Base-by-base conservation (phyloP, 2,329 filamentous ascomycete genomes). In the Calycina herbarum region DNA sequence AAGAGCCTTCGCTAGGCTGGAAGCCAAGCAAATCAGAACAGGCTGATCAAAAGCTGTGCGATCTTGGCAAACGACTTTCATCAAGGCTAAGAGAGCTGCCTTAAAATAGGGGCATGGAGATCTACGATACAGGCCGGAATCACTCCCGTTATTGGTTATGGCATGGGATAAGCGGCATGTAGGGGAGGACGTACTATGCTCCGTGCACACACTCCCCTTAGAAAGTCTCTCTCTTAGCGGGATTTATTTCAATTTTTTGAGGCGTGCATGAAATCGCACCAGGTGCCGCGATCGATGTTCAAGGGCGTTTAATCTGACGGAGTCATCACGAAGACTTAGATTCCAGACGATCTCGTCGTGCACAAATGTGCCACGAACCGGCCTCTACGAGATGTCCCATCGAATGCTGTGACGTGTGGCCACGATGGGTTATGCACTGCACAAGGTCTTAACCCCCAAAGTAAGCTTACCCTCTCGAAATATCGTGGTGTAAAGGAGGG, bases 381-480 rank as follows among this genome's bases (percentile, higher is more conserved):
- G 45, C 45, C n/a, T 24, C 42, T 48, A 48, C 42, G 42, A 48
- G 42, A 38, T 38, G 35, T 48, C 42, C 42, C 42, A n/a, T 20
- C 42, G n/a, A 51, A 51, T 51, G n/a, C n/a, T 51, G 45, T 24
- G 45, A 24, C 45, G 45, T 51, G 45, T 51, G 45, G 20, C 45
- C 45, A 51, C 45, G 45, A 20, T 24, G 7, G n/a, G n/a, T 24
- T 51, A 51, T 51, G 45, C 45, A 51, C 45, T 51, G 20, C n/a
- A 51, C 45, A 51, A 51, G 45, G 45, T 24, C 45, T 51, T 51
- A 20, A 51, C n/a, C 45, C n/a, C n/a, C 45, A 51, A 51, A 24
- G n/a, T 51, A 51, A 51, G 45, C n/a, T 51, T 51, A 24, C 35
- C 35, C 13, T 38, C 35, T 38, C 10, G 8, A 11, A 38, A 38